These are phyloP conservation scores for Mercurialis annua DNA, from an alignment of 345 rosid species.

Conservation along the genomic window DNA sequence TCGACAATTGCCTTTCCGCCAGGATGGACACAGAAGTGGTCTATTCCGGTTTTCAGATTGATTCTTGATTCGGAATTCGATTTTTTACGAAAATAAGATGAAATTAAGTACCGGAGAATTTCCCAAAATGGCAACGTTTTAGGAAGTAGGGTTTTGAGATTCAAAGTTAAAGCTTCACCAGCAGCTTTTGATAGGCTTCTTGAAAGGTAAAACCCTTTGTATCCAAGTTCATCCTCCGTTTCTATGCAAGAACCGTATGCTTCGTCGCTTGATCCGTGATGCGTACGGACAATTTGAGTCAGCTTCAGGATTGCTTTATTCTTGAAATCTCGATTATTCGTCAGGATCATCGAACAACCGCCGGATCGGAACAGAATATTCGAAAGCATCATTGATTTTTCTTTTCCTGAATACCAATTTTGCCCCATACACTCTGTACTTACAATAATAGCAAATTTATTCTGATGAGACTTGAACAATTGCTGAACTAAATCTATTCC, in stretches of 20 bases:
- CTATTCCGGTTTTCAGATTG: slow-evolving; percentile 24
- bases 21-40: slow-evolving; percentile 32
- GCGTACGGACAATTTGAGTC: slow-evolving; percentile 41
- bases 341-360: slow-evolving; percentile 68
- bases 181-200: slow-evolving; percentile 56
- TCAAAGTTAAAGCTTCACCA: slow-evolving; percentile 44
- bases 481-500: slow-evolving; percentile 48
- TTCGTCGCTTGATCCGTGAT: slow-evolving; percentile 52
- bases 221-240: slow-evolving; percentile 52
- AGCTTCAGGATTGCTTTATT: slow-evolving; percentile 48
- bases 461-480: slow-evolving; percentile 40
- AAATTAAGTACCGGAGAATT: slow-evolving; percentile 5
- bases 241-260: slow-evolving; percentile 64
- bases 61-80: slow-evolving; percentile 32
- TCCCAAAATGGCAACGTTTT: slow-evolving; percentile 24
- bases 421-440: slow-evolving; percentile 73
- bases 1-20: slow-evolving; percentile 34
- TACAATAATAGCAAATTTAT: slow-evolving; percentile 56
- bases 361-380: slow-evolving; percentile 69
- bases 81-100: slow-evolving; percentile 11
- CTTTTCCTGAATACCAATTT: slow-evolving; percentile 70
- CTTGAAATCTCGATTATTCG: slow-evolving; percentile 47
- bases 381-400: slow-evolving; percentile 74
- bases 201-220: slow-evolving; percentile 49
- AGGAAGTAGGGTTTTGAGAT: slow-evolving; percentile 52